Evolutionary conservation across 2,329 filamentous ascomycete genomes (phyloP).

Genomic region (Dothiorella sarmentorum): DNA sequence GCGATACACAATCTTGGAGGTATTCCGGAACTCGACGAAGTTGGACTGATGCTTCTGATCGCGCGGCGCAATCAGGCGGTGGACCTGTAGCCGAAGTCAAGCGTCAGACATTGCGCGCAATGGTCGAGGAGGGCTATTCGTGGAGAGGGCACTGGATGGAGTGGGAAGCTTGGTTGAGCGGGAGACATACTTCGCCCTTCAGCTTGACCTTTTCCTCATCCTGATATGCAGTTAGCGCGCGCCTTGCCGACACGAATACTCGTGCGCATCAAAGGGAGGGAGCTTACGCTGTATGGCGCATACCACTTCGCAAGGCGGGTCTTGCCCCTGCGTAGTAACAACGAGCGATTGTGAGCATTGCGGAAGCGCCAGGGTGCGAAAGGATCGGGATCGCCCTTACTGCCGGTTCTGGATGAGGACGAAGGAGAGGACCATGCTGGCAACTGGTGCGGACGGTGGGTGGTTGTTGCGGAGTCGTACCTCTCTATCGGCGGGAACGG

Average conservation of each 20-base stretch:
- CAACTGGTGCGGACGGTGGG: not conserved
- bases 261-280: not conserved
- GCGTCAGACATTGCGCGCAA: not conserved
- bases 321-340: conserved; percentile 68
- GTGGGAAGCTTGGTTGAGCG: not conserved
- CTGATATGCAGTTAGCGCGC: conserved; percentile 34
- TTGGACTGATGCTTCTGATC: conserved; percentile 99
- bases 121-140: not conserved
- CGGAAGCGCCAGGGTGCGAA: not conserved
- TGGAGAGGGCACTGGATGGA: not conserved
- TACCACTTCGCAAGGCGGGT: conserved; percentile 99
- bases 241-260: not conserved
- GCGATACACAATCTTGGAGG: conserved; percentile 89
- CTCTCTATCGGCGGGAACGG: conserved; percentile 1
- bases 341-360: conserved; percentile 3
- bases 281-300: conserved; percentile 77
- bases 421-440: conserved; percentile 69
- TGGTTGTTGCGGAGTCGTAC: not conserved
- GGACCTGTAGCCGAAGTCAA: conserved; percentile 59
- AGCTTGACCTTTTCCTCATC: conserved; percentile 99
- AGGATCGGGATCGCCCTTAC: conserved; percentile 45
- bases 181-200: conserved; percentile 77
- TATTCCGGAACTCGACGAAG: conserved; percentile 92
- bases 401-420: conserved; percentile 89
- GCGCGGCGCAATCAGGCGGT: conserved; percentile 93